These are phyloP conservation scores for Leishmania turanica DNA, from an alignment of 208 protist species.

Conservation along the genomic window DNA sequence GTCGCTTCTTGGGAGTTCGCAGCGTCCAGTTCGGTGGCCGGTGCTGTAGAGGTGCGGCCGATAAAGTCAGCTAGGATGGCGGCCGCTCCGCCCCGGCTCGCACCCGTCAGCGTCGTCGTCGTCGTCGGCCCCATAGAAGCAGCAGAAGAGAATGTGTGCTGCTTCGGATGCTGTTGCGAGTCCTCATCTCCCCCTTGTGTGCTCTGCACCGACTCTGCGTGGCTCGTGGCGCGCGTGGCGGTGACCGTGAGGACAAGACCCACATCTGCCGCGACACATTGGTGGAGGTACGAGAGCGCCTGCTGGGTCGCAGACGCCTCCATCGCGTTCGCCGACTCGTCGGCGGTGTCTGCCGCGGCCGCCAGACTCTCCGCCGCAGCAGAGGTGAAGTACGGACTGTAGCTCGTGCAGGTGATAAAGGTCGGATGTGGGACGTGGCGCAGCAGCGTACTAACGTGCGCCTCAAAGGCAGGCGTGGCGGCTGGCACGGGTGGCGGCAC, in stretches of 20 bases:
- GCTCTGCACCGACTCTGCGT: not conserved
- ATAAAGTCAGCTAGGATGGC: constrained; percentile 19
- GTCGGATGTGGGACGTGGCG: constrained; percentile 25
- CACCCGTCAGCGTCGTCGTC: constrained; percentile 16
- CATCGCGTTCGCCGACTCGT: not conserved
- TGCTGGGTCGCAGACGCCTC: constrained; percentile 16
- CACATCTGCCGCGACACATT: not conserved
- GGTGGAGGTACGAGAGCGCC: constrained; percentile 15
- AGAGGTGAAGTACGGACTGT: constrained; percentile 34
- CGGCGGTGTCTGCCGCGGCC: not conserved
- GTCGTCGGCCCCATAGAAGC: not conserved
- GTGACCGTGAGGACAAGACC: constrained; percentile 34
- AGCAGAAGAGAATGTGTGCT: not conserved
- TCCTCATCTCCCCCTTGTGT: not conserved
- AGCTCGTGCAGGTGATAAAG: constrained; percentile 45
- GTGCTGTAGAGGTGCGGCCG: not conserved
- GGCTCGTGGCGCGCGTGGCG: constrained; percentile 18
- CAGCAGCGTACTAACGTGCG: constrained; percentile 32
- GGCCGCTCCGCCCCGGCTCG: not conserved
- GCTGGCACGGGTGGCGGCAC: constrained; percentile 45
- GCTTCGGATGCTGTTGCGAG: not conserved
- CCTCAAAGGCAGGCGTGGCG: constrained; percentile 25
- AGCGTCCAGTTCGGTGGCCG: not conserved
- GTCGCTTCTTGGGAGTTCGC: not conserved
- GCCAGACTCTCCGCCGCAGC: constrained; percentile 2